A percentile compares a stretch with the other conserved stretches of the same genome.
phyloP scores from a whole-genome alignment of 495 filamentous ascomycete genomes.

The Penicillium robsamsonii region DNA sequence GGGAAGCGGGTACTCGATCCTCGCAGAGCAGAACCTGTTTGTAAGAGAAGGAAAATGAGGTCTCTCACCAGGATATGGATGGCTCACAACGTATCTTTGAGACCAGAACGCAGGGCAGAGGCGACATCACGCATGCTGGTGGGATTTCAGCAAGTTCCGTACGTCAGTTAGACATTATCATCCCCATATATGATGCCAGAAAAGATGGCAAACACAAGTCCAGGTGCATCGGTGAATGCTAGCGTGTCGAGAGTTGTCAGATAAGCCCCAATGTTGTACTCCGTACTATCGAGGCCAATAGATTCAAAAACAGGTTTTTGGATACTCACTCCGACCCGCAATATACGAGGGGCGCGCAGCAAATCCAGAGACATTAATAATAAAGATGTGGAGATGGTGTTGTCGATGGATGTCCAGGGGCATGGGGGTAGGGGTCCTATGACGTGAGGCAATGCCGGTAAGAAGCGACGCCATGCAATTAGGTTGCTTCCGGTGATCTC shows the following conservation, averaged over 20 bases:
- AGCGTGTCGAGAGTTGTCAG: not conserved
- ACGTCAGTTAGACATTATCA: not conserved
- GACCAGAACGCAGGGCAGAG: not conserved
- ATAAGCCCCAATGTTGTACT: not conserved
- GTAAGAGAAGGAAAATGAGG: not conserved
- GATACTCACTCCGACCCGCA: not conserved
- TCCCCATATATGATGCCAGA: not conserved
- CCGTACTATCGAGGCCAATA: not conserved
- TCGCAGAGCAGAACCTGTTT: not conserved
- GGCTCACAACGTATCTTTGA: not conserved
- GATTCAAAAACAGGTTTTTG: constrained; percentile 10
- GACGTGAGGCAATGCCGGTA: not conserved
- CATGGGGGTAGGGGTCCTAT: not conserved
- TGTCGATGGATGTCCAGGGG: not conserved
- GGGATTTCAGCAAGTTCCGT: not conserved
- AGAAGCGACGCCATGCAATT: not conserved
- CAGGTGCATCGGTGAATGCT: not conserved
- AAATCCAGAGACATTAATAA: not conserved
- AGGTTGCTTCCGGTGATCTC: not conserved
- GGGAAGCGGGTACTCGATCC: not conserved
- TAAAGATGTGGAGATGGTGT: not conserved
- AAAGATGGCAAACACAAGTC: not conserved
- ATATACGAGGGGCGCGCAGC: not conserved
- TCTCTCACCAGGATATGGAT: not conserved
- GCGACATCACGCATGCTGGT: not conserved